Evolutionary conservation across 208 protist species (phyloP).

Genomic region (Acanthamoeba triangularis): DNA sequence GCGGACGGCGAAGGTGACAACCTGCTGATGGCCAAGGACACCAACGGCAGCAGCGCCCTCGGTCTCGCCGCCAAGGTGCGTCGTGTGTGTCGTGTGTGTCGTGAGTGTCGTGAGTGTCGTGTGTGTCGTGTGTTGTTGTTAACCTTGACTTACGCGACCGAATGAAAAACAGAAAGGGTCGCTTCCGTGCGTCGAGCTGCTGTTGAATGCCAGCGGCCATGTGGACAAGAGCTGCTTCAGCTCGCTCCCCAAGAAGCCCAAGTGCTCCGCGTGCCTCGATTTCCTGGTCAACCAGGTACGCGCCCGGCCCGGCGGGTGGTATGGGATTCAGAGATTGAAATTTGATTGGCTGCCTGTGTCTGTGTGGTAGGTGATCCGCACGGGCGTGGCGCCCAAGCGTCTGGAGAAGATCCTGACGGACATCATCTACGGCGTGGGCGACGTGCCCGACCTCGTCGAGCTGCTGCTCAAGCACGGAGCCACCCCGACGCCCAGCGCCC

Average conservation of each 20-base stretch:
- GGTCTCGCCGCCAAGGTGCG: background rate
- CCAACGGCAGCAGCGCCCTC: background rate
- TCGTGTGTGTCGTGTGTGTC: background rate
- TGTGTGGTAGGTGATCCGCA: background rate
- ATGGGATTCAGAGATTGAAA: too few relatives aligned
- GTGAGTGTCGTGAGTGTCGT: too few relatives aligned
- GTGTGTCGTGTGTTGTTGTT: background rate
- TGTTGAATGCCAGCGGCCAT: background rate
- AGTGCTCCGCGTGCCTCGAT: background rate
- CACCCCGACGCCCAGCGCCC: background rate
- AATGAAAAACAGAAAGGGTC: background rate
- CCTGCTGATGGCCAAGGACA: background rate
- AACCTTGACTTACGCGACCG: background rate
- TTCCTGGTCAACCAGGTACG: background rate
- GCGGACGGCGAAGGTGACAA: background rate
- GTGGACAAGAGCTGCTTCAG: constrained; percentile 42
- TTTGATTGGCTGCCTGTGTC: background rate
- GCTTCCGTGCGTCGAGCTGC: background rate
- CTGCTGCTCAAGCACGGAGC: constrained; percentile 50
- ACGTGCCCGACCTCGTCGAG: background rate
- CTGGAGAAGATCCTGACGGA: constrained; percentile 40
- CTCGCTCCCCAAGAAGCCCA: constrained; percentile 3
- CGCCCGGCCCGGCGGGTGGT: too few relatives aligned
- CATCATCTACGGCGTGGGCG: background rate
- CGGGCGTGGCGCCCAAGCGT: constrained; percentile 25